Percentiles rank a stretch among this genome's conserved stretches.
Conservation (phyloP, 352 stramenopile species). For the Aphanomyces stellatus region DNA sequence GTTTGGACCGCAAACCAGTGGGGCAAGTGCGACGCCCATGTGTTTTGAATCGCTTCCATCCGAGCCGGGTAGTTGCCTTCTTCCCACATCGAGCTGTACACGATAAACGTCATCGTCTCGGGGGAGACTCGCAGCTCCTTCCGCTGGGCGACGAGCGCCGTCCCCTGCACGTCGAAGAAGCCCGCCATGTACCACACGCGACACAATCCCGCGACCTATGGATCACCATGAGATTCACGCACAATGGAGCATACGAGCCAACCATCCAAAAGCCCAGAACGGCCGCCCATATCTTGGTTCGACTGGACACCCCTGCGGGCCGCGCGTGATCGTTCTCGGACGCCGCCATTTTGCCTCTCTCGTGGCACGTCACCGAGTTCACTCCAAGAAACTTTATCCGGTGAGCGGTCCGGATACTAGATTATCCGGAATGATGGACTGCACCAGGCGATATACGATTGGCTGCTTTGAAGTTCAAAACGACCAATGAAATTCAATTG, state of each 20-base stretch:
- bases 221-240: background rate
- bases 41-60: constrained; percentile 12
- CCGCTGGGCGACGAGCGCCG: background rate
- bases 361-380: background rate
- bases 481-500: too few relatives aligned
- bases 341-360: background rate
- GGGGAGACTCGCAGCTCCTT: constrained; percentile 4
- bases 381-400: too few relatives aligned
- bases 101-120: constrained; percentile 18
- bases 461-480: too few relatives aligned
- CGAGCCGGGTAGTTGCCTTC: constrained; percentile 9
- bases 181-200: constrained; percentile 20
- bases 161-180: constrained; percentile 8
- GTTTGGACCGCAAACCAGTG: constrained; percentile 14
- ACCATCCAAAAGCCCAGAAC: constrained; percentile 20
- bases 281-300: constrained; percentile 11
- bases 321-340: background rate
- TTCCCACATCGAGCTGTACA: constrained; percentile 21
- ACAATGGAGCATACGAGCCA: background rate
- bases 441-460: too few relatives aligned
- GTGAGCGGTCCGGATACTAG: too few relatives aligned
- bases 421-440: too few relatives aligned
- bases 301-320: background rate
- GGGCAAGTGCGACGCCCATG: constrained; percentile 11
- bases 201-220: constrained; percentile 9